Base-by-base conservation (phyloP, 148 eudicot species). In the Camellia japonica region DNA sequence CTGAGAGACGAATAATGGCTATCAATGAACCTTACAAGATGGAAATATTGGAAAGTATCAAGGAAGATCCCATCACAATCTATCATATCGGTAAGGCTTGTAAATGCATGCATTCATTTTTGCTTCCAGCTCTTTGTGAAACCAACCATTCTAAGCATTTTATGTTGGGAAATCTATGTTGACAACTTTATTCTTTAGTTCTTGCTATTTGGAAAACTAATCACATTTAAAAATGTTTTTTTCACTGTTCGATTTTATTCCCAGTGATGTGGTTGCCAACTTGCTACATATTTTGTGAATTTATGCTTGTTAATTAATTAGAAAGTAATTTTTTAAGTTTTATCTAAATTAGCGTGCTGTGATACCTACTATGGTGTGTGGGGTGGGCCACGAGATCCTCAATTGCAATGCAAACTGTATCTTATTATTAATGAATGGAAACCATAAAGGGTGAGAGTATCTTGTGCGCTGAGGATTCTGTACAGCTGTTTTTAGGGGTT, bases 51-150 rank as follows among this genome's bases (percentile, higher is more conserved):
- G 89, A 94, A 75, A 85, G 97, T 82, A 94, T 96, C 66, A 92
- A 91, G 83, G 92, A 92, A 80, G 99, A 94, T 75, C 95, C 98
- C 72, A 96, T 96, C 78, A 94, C 99, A 56, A 94, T 96, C 80
- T 96, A 96, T 83, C 99, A 96, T 77, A 92, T 96, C 58, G 99
- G 99, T 93, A 82, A 81, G 78, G 52, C 80, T 73, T 81, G 61
- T 56, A 13, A 62, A 55, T 46, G 56, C 47, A 14, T 71, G 60
- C 61, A 71, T 30, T 10, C n/a, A 11, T 7, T 11, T 52, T 59
- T 54, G 19, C 66, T 62, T 19, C 65, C 43, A 75, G 46, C 58
- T 77, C 80, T 46, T 7, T 41, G 18, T 75, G 43, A 75, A 60
- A 63, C 73, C 20, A 61, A 73, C 77, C 52, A 15, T 73, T 43